Base-by-base conservation (phyloP, 2,329 filamentous ascomycete genomes). In the Thielaviopsis cerberus region DNA sequence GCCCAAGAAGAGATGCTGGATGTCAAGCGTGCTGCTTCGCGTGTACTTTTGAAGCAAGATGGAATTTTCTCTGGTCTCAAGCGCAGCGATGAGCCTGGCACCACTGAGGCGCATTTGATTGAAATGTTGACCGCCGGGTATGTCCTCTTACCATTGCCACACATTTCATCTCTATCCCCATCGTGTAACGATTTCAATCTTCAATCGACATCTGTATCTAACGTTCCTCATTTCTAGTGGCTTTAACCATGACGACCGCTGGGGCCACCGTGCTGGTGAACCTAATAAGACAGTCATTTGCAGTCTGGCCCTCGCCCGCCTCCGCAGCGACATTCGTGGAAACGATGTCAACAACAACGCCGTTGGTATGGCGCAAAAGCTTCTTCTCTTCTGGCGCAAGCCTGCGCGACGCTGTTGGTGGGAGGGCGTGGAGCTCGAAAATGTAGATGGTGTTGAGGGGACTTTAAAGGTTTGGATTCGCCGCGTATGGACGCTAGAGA, bases 41-140 rank as follows among this genome's bases (percentile, higher is more conserved):
- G 81, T 64, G 87, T 88, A n/a, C 72, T 98, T 63, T 77, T 96
- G 64, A 80, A 81, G 67, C 92, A 98, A 70, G 82, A 90, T 65
- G 92, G 92, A 53, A 98, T 98, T 65, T 98, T 98, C 69, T 95
- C 90, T 3, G 92, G 92, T 0, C 74, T 98, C 53, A 86, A 92
- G 70, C 88, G 91, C 69, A 97, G 91, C 66, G 90, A 98, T 64
- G 92, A 98, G 71, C 84, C 87, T 20, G 92, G 92, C 22, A 96
- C 91, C 20, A 98, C 92, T 0, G 92, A 98, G 71, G 92, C 95
- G 64, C 92, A 98, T 74, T 76, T 98, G 45, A 98, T 98, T 66
- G 92, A 98, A 74, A 98, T 98, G 92, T 73, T 98, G 71, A 98
- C 92, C 57, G 92, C 92, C 67, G 92, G 91, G 91, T 97, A 76